Evolutionary conservation across 176 grass and related monocot species (phyloP).

Genomic region (Tillandsia fasciculata): DNA sequence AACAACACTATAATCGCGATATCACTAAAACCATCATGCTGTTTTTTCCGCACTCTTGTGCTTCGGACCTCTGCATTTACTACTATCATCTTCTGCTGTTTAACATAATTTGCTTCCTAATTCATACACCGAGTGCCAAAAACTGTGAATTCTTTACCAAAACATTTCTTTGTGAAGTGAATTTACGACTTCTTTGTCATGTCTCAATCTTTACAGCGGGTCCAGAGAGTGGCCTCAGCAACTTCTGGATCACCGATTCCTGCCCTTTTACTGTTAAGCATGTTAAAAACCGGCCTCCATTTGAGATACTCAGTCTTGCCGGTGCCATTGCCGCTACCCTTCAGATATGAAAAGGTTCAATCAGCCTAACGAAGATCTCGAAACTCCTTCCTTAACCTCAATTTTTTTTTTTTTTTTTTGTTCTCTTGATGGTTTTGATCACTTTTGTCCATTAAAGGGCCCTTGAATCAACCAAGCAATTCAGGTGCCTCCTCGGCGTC

Average conservation of each 20-base stretch:
- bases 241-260: conserved; percentile 92
- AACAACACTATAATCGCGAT: too few relatives aligned
- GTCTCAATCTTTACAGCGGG: conserved; percentile 8
- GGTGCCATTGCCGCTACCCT: conserved; percentile 62
- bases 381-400: too few relatives aligned
- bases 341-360: conserved; percentile 21
- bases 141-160: not conserved
- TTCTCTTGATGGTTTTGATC: too few relatives aligned
- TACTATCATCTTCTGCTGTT: not conserved
- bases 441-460: too few relatives aligned
- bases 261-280: conserved; percentile 68
- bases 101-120: not conserved
- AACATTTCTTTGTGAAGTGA: not conserved
- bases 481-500: too few relatives aligned
- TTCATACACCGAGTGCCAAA: not conserved
- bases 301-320: conserved; percentile 89
- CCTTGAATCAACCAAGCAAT: too few relatives aligned
- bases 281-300: conserved; percentile 53
- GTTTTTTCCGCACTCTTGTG: not conserved
- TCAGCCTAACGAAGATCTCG: too few relatives aligned
- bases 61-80: not conserved
- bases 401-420: too few relatives aligned
- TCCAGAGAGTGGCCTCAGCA: conserved; percentile 12
- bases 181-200: not conserved
- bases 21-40: conserved; percentile 6